A percentile compares a stretch with the other conserved stretches of the same genome.
phyloP scores from a whole-genome alignment of 2,329 filamentous ascomycete species.

The Zymoseptoria passerinii region DNA sequence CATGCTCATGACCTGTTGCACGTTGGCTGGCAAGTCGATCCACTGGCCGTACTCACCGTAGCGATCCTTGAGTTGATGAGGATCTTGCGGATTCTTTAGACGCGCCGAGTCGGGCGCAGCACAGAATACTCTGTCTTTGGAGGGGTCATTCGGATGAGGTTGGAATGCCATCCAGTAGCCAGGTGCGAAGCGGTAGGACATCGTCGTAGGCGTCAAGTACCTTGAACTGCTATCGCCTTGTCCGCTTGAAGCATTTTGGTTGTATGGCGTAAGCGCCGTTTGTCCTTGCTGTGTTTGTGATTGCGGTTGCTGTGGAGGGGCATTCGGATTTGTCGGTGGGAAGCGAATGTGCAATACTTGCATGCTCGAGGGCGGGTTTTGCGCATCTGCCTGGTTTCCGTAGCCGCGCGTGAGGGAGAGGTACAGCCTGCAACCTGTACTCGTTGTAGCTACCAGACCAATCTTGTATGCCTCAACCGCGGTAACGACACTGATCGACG shows the following conservation, averaged over 20 bases:
- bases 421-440: constrained; percentile 84
- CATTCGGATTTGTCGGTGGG: constrained; percentile 51
- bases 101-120: constrained; percentile 81
- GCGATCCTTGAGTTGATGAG: constrained; percentile 46
- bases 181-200: constrained; percentile 57
- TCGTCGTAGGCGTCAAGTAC: constrained; percentile 30
- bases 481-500: constrained; percentile 78
- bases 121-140: constrained; percentile 62
- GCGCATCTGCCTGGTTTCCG: constrained; percentile 48
- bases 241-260: constrained; percentile 8
- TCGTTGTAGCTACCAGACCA: constrained; percentile 82
- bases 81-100: constrained; percentile 30
- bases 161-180: constrained; percentile 89
- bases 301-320: constrained; percentile 2
- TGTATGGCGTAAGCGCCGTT: constrained; percentile 15
- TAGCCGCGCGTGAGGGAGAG: constrained; percentile 81
- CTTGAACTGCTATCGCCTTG: constrained; percentile 29
- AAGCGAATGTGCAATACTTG: constrained; percentile 96
- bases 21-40: constrained; percentile 64
- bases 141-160: constrained; percentile 35
- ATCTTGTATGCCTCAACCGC: constrained; percentile 70
- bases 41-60: constrained; percentile 76
- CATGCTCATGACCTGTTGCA: constrained; percentile 71
- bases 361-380: constrained; percentile 81
- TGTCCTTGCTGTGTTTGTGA: constrained; percentile 13